Conservation (phyloP, 2,329 filamentous ascomycete genomes). For the Cryphonectria nitschkei region DNA sequence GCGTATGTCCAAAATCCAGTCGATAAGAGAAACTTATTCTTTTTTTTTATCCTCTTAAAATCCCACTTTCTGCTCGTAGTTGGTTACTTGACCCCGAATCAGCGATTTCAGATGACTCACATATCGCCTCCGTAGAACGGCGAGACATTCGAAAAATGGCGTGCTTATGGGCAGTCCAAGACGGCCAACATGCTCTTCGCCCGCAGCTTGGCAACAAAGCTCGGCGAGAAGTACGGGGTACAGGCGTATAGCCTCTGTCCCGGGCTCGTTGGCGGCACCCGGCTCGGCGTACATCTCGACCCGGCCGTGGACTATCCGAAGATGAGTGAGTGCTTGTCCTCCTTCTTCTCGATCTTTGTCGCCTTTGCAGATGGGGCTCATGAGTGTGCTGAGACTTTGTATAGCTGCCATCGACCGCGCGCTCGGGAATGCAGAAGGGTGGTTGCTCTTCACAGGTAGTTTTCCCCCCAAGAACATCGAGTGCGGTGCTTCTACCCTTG, state of each 20-base stretch:
- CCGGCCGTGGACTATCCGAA: background rate
- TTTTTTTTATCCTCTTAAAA: too few species aligned
- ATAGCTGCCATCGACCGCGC: background rate
- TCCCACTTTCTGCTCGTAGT: too few species aligned
- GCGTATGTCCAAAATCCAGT: background rate
- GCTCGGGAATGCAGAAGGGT: background rate
- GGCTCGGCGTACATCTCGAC: background rate
- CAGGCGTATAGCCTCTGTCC: constrained; percentile 17
- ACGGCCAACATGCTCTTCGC: constrained; percentile 21
- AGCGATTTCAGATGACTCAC: too few species aligned
- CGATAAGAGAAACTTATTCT: background rate
- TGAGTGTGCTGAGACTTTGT: background rate
- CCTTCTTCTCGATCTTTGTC: background rate
- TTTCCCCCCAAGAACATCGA: constrained; percentile 10
- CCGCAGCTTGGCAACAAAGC: constrained; percentile 15
- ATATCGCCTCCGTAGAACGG: constrained; percentile 2
- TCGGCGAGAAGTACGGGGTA: constrained; percentile 5
- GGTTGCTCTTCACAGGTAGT: background rate
- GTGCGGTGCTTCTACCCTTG: constrained; percentile 5
- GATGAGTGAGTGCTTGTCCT: background rate
- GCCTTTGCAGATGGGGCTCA: background rate
- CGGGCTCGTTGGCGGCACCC: background rate
- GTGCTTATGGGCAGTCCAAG: constrained; percentile 21
- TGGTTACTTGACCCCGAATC: background rate
- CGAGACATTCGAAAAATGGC: constrained; percentile 20